Evolutionary conservation across 2,329 filamentous ascomycete species (phyloP).

Genomic region (Blastomyces gilchristii): DNA sequence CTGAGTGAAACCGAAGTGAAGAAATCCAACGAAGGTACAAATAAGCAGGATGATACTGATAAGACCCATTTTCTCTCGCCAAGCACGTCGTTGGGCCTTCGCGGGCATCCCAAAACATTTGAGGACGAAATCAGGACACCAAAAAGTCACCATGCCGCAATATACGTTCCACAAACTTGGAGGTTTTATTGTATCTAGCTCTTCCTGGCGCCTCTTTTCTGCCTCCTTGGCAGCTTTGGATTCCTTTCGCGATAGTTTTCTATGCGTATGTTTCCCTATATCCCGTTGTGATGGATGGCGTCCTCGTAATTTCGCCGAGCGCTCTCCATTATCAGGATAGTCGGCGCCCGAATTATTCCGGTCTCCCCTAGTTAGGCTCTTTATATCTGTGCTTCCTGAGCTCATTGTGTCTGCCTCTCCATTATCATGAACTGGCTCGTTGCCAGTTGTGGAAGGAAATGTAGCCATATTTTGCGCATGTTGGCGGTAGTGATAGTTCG

Average conservation of each 20-base stretch:
- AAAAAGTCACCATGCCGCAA: slow-evolving; percentile 87
- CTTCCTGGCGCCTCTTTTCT: slow-evolving; percentile 49
- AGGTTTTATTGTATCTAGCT: slow-evolving; percentile 56
- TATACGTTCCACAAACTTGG: slow-evolving; percentile 93
- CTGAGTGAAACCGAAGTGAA: slow-evolving; percentile 97
- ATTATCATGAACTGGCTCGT: slow-evolving; percentile 74
- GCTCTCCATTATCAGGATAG: slow-evolving; percentile 22
- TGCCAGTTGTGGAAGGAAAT: slow-evolving; percentile 81
- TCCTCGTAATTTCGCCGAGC: slow-evolving; percentile 21
- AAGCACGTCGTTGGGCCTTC: slow-evolving; percentile 80
- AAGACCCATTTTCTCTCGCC: slow-evolving; percentile 95
- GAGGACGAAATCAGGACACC: slow-evolving; percentile 77
- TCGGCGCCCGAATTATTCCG: slow-evolving; percentile 11
- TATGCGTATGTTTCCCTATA: slow-evolving; percentile 33
- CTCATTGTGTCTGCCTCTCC: slow-evolving; percentile 43
- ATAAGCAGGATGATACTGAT: slow-evolving; percentile 87
- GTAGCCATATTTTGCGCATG: slow-evolving; percentile 90
- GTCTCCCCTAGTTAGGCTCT: slow-evolving; percentile 28
- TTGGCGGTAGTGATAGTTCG: slow-evolving; percentile 91
- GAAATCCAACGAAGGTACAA: slow-evolving; percentile 80
- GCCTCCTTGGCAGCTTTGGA: slow-evolving; percentile 46
- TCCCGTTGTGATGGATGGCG: slow-evolving; percentile 14
- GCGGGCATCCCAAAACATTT: slow-evolving; percentile 75
- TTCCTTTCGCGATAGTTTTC: slow-evolving; percentile 56
- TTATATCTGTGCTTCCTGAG: slow-evolving; percentile 54